A percentile compares a stretch with the other conserved stretches of the same genome.
These are phyloP conservation scores for Fusarium zealandicum DNA, from an alignment of 2,329 filamentous ascomycete genomes.

Conservation along the genomic window DNA sequence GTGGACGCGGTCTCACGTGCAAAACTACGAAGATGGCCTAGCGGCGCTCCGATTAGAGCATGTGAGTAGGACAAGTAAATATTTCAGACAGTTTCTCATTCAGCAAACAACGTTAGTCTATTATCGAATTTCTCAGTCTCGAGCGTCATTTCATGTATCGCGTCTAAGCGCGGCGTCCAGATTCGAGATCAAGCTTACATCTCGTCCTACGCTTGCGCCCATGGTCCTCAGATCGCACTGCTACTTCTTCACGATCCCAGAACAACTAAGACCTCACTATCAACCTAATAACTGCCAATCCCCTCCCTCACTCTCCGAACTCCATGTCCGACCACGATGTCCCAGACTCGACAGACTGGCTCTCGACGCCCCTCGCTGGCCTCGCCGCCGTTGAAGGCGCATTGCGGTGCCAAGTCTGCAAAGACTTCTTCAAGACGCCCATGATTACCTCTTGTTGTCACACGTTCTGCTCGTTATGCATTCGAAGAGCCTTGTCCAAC, in stretches of 20 bases:
- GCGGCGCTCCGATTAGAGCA: not conserved
- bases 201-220: not conserved
- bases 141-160: conserved; percentile 29
- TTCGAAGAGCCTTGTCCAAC: conserved; percentile 80
- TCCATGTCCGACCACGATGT: conserved; percentile 53
- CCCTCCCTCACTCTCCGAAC: not conserved
- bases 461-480: conserved; percentile 96
- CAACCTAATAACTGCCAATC: no score
- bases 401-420: conserved; percentile 95
- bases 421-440: conserved; percentile 93
- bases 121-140: conserved; percentile 4
- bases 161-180: conserved; percentile 36
- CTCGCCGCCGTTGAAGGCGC: conserved; percentile 80
- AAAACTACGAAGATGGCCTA: not conserved
- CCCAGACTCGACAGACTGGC: conserved; percentile 86
- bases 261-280: no score
- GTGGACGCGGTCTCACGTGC: conserved; percentile 49
- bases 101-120: not conserved
- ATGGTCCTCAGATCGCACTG: not conserved
- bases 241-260: not conserved
- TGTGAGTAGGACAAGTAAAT: not conserved
- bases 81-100: no score
- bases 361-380: conserved; percentile 70
- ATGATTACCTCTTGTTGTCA: conserved; percentile 96
- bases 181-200: conserved; percentile 10